Percentiles rank a stretch among this genome's conserved stretches.
phyloP scores from a whole-genome alignment of 306 rosid genomes.

The Vicia villosa region DNA sequence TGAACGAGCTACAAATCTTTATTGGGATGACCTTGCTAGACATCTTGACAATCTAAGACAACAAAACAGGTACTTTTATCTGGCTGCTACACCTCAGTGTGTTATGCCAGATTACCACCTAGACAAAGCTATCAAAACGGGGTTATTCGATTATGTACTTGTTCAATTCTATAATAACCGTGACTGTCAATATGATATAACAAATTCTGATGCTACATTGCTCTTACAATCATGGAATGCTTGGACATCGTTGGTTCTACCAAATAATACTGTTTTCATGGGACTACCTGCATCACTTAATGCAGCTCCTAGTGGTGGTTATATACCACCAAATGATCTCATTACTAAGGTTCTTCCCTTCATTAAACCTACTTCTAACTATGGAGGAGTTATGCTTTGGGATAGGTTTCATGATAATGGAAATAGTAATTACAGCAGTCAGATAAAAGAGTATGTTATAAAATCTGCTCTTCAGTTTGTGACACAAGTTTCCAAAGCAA shows the following conservation, averaged over 20 bases:
- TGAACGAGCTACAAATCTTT: too few relatives aligned
- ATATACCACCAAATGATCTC: slow-evolving; percentile 36
- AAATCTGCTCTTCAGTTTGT: background rate
- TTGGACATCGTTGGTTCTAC: slow-evolving; percentile 37
- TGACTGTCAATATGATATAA: slow-evolving; percentile 35
- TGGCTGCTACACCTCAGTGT: slow-evolving; percentile 61
- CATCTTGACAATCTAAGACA: too few relatives aligned
- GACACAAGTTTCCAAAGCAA: background rate
- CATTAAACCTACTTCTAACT: slow-evolving; percentile 43
- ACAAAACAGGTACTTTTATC: slow-evolving; percentile 6
- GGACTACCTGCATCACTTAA: slow-evolving; percentile 50
- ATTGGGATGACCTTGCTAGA: too few relatives aligned
- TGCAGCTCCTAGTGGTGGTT: slow-evolving; percentile 52
- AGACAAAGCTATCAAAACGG: slow-evolving; percentile 45
- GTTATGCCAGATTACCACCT: slow-evolving; percentile 19
- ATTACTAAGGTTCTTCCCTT: slow-evolving; percentile 48
- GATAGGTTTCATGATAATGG: slow-evolving; percentile 20
- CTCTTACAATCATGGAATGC: slow-evolving; percentile 42
- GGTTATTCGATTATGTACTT: slow-evolving; percentile 51
- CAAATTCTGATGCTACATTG: background rate
- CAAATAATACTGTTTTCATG: slow-evolving; percentile 35
- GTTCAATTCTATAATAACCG: slow-evolving; percentile 70
- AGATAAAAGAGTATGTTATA: background rate
- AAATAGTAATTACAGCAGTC: background rate
- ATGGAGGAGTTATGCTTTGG: slow-evolving; percentile 73